Percentiles rank a stretch among this genome's conserved stretches.
phyloP scores from a whole-genome alignment of 2,329 filamentous ascomycete genomes.

The Neopestalotiopsis sp. region DNA sequence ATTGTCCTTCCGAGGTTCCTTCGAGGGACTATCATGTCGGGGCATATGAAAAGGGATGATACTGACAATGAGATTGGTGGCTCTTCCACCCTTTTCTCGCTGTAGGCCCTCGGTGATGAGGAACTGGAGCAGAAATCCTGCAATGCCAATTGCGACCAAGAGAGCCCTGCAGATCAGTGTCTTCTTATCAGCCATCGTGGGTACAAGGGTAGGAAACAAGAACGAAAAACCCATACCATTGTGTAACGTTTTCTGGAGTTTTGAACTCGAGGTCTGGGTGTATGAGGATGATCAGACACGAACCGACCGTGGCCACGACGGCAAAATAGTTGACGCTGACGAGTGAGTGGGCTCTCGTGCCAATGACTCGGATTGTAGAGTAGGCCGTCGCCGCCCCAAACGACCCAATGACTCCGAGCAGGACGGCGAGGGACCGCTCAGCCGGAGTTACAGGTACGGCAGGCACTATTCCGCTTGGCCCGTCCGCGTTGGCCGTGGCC shows the following conservation, averaged over 20 bases:
- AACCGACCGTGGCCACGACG: conserved; percentile 68
- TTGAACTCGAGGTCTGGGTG: conserved; percentile 48
- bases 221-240: conserved; percentile 49
- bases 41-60: too few species aligned
- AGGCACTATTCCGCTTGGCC: conserved; percentile 25
- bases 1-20: too few species aligned
- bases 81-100: conserved; percentile 62
- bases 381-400: conserved; percentile 73
- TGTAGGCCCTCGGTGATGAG: conserved; percentile 75
- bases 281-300: conserved; percentile 60
- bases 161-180: conserved; percentile 49
- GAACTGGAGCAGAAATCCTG: conserved; percentile 81
- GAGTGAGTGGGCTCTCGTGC: conserved; percentile 75
- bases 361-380: conserved; percentile 76
- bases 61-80: conserved; percentile 42
- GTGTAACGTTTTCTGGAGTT: conserved; percentile 35
- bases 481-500: not conserved
- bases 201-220: not conserved
- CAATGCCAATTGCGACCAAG: conserved; percentile 66
- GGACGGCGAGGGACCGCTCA: conserved; percentile 70
- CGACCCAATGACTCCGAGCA: conserved; percentile 71
- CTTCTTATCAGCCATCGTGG: not conserved
- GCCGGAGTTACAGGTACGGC: conserved; percentile 51
- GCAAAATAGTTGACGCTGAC: conserved; percentile 83
- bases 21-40: too few species aligned